Evolutionary conservation across 805 yeast species (phyloP).

Genomic region (Clavispora fructus): DNA sequence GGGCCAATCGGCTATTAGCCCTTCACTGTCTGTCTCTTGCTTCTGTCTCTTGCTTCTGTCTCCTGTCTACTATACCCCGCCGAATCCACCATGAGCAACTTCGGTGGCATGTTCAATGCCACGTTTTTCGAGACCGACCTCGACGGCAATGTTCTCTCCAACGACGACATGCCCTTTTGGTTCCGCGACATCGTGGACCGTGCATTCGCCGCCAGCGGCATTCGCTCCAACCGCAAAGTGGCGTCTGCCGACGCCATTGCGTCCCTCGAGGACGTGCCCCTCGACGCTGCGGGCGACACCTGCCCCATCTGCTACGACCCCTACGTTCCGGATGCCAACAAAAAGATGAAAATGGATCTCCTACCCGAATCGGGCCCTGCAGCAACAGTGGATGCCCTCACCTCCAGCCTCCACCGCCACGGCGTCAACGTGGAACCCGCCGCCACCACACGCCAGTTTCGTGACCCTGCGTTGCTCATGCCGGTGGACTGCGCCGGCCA

Average conservation of each 20-base stretch:
- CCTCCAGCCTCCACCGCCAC: background rate
- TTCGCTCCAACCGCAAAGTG: slow-evolving; percentile 18
- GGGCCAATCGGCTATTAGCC: too few species aligned
- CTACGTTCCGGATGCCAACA: slow-evolving; percentile 16
- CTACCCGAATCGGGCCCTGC: background rate
- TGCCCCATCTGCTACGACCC: slow-evolving; percentile 41
- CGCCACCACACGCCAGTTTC: slow-evolving; percentile 1
- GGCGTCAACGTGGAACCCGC: slow-evolving; percentile 5
- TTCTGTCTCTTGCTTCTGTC: too few species aligned
- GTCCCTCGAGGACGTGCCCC: slow-evolving; percentile 22
- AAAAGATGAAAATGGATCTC: slow-evolving; percentile 8
- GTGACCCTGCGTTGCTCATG: slow-evolving; percentile 11
- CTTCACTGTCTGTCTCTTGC: too few species aligned
- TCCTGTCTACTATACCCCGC: too few species aligned
- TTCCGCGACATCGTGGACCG: slow-evolving; percentile 24
- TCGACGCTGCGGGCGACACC: slow-evolving; percentile 14
- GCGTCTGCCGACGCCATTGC: slow-evolving; percentile 39
- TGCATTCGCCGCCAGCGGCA: slow-evolving; percentile 27
- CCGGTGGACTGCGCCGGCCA: slow-evolving; percentile 10
- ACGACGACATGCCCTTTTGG: slow-evolving; percentile 15
- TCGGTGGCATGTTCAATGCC: slow-evolving; percentile 8
- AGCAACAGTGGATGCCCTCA: slow-evolving; percentile 1
- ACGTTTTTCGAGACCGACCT: slow-evolving; percentile 12
- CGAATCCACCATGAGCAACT: slow-evolving; percentile 1
- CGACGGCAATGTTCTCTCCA: slow-evolving; percentile 11